phyloP scores from a whole-genome alignment of 805 yeast genomes.

The Henningerozyma blattae region DNA sequence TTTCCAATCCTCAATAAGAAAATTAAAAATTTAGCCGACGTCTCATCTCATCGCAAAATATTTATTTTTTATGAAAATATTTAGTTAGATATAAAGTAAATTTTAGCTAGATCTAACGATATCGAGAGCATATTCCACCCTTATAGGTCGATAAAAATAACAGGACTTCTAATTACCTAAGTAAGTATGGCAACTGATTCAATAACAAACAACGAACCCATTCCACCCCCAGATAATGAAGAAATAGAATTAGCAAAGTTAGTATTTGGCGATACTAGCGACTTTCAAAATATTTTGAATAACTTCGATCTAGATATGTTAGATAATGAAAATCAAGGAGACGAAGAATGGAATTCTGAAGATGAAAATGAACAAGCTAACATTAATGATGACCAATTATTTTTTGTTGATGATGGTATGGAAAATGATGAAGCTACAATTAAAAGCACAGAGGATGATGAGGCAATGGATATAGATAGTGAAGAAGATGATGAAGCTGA shows the following conservation, averaged over 20 bases:
- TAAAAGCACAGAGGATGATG: conserved; percentile 16
- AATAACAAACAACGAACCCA: conserved; percentile 4
- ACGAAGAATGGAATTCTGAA: conserved; percentile 19
- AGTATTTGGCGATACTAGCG: conserved; percentile 74
- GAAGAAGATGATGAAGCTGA: conserved; percentile 22
- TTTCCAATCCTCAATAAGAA: no score
- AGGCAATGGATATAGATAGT: conserved; percentile 35
- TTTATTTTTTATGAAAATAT: no score
- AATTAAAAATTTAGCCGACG: no score
- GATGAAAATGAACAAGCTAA: conserved; percentile 22
- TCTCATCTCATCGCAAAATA: no score
- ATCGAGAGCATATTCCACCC: no score
- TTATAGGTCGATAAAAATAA: no score
- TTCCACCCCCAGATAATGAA: conserved; percentile 72
- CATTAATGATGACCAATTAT: conserved; percentile 17
- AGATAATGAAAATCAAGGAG: conserved; percentile 23
- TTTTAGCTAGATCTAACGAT: no score
- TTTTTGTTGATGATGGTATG: conserved; percentile 15
- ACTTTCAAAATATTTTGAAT: conserved; percentile 44
- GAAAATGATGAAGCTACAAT: conserved; percentile 15
- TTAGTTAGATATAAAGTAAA: no score
- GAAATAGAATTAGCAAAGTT: conserved; percentile 69
- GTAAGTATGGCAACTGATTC: neutral
- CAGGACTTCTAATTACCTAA: neutral
- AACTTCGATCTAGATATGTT: conserved; percentile 37